These are phyloP conservation scores for Tetrastigma voinierianum DNA, from an alignment of 164 flowering plant genomes.

Conservation along the genomic window DNA sequence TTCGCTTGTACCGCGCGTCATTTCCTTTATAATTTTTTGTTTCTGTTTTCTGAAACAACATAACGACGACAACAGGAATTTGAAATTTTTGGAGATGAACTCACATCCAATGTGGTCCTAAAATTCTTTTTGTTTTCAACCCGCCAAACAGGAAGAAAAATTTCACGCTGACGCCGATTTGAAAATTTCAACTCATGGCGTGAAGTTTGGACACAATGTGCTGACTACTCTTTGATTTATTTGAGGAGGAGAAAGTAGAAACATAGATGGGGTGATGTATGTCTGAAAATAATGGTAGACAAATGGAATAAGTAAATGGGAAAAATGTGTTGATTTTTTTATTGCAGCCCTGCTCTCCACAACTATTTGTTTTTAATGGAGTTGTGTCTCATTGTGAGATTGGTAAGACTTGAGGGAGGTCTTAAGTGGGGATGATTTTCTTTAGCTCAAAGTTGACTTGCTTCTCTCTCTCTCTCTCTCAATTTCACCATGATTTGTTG, in stretches of 20 bases:
- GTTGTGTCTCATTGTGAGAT: constrained; percentile 13
- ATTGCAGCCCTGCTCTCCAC: neutral
- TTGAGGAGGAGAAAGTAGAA: neutral
- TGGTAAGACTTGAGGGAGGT: constrained; percentile 37
- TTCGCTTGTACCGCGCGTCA: too few relatives aligned
- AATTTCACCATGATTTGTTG: neutral
- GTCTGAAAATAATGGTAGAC: neutral
- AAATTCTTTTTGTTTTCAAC: too few relatives aligned
- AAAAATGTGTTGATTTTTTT: neutral
- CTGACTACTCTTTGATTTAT: too few relatives aligned
- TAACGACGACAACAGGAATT: too few relatives aligned
- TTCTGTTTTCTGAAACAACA: too few relatives aligned
- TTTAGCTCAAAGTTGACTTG: constrained; percentile 19
- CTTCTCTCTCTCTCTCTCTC: constrained; percentile 3
- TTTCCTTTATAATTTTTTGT: too few relatives aligned
- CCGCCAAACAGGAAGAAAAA: too few relatives aligned
- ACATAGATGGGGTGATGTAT: neutral
- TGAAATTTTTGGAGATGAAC: too few relatives aligned
- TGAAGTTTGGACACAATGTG: constrained; percentile 4
- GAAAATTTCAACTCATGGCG: constrained; percentile 5
- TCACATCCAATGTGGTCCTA: too few relatives aligned
- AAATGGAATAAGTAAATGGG: too few relatives aligned
- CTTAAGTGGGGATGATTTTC: constrained; percentile 33
- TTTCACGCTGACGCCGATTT: neutral
- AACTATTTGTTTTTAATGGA: neutral